Evolutionary conservation across 257 asterid genomes (phyloP), one percentile per base, ranked within the genome.

Genomic region (Forsythia viridissima): DNA sequence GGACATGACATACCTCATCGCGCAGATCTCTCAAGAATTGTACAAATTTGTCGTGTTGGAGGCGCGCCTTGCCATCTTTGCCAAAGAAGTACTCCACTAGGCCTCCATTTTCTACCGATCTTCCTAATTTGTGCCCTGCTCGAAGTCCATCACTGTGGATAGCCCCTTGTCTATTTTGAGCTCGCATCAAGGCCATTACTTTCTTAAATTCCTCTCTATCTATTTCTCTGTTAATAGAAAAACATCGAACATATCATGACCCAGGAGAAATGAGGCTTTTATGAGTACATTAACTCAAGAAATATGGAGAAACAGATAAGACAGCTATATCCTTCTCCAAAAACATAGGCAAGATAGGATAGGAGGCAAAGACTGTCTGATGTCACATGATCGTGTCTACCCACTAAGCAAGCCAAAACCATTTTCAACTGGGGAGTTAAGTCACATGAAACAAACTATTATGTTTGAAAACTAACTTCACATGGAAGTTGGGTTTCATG

Each of bases 181-280:
- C 90, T 76, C 88, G 93, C 98, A 94, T 94, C 89, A 92, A 84
- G 71, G 88, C 79, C 98, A 94, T 94, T 81, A 94, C 97, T 83
- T 91, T 90, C 90, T 84, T 94, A 88, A 94, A 94, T 83, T 94
- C 98, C 77, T 89, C 91, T 73, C 85, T 81, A 70, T 92, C 91
- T 73, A 94, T 94, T 82, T 90, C 88, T 69, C 98, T 94, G 81
- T 77, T 65, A 74, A 38, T 69, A 79, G 39, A 71, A 66, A 51
- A 80, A 38, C 34, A 38, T 6, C 75, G 44, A 46, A 69, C 57
- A 48, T 79, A 6, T 77, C 75, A 72, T 76, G 76, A 79, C 71
- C 65, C 43, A 8, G 36, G 79, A 39, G 44, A 37, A 73, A 73
- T 55, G 61, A 51, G 74, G 8, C 9, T 74, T 40, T 79, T 74